Base-by-base conservation (phyloP, 2,329 filamentous ascomycete species). In the Trichophyton schoenleinii region DNA sequence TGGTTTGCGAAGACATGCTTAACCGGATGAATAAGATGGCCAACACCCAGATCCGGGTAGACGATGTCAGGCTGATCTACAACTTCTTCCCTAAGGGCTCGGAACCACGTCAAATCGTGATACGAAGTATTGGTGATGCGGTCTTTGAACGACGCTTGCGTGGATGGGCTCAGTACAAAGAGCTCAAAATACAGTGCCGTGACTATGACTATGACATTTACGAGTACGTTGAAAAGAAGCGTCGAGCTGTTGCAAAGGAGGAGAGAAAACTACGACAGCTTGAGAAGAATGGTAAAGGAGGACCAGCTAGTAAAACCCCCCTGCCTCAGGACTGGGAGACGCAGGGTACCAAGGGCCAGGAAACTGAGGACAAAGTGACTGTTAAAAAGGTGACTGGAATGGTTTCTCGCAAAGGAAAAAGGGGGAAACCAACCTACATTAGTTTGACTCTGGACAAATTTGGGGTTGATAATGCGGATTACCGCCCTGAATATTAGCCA, bases 41-140 rank as follows among this genome's bases (percentile, higher is more conserved):
- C 3, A 57, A 60, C 8, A 58, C 41, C 5, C 63, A 65, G 46
- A 46, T 65, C 15, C 58, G 57, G 22, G 48, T 63, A 22, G 34
- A 65, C 11, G 60, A 63, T 36, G 63, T 64, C 41, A 61, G 46
- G 36, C 57, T 62, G 52, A 61, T 65, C 18, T 65, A 65, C 58
- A 28, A 22, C 25, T 60, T 57, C 52, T 65, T 59, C 38, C 46
- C 60, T 18, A 61, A 57, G 52, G 38, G 60, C 5, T 58, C 60
- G 3, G 22, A 61, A 15, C 53, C 61, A 7, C 63, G 64, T n/a
- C 60, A 63, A 48, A 46, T 63, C 9, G 63, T 64, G 34, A 64
- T 65, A 11, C 57, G 61, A 36, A 65, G 64, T n/a, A 65, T 65
- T 31, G 64, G 64, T 13, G 61, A 64, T 41, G 64, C 64, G 6